Evolutionary conservation across 2,329 filamentous ascomycete genomes (phyloP), one percentile per base, ranked within the genome.

Genomic region (Aspergillus puulaauensis): DNA sequence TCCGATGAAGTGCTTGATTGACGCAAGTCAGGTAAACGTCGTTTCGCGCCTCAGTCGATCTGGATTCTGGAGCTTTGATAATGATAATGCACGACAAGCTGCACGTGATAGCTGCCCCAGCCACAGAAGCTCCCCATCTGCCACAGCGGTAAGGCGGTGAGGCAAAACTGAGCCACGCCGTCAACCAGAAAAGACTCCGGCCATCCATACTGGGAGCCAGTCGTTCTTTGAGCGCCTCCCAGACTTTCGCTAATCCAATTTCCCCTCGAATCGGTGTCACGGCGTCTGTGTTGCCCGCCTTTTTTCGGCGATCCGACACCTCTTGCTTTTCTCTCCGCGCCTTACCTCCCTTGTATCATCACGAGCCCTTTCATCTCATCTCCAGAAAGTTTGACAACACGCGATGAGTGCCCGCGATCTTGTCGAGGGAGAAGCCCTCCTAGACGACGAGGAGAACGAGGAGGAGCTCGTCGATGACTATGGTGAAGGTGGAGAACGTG

Each of bases 371-470:
- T 39, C 39, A 40, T 35, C 46, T 45, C 27, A 37, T 39, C 50
- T 45, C 52, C 43, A 39, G 46, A 33, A 51, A 40, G 33, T 44
- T 35, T 47, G 21, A 46, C 35, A 43, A 37, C 62, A 63, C 71
- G 80, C 75, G 49, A 87, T 90, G 84, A 85, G 84, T 74, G 70
- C 76, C 57, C 71, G 72, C 59, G 87, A 92, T 72, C 80, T 97
- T 71, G 88, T 99, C 69, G 88, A 93, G 66, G 87, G 87, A 63
- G 88, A 92, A 79, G 95, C 93, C 66, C 87, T 96, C 75, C 80
- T 97, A 59, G 93, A 93, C 71, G 90, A 95, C 57, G 90, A 93
- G 64, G 85, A 87, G 61, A 90, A 93, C 53, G 91, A 96, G 61
- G 91, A 90, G 68, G 91, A 89, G 9, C 89, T 89, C 61, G 89